Base-by-base conservation (phyloP, 2,329 filamentous ascomycete species). In the Aspergillus sp. region DNA sequence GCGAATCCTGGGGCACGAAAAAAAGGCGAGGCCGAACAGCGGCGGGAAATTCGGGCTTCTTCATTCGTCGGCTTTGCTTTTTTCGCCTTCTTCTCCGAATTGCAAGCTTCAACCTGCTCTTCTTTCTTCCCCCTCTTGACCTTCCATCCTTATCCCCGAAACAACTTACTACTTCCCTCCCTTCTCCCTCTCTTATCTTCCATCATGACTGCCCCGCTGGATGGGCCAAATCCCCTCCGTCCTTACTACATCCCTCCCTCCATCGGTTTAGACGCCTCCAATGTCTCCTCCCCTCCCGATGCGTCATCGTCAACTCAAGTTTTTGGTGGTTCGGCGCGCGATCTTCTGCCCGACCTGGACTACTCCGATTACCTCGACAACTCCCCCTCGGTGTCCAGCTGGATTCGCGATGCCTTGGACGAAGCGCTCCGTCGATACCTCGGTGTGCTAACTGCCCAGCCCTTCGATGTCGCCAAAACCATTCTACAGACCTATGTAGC, bases 401-500 rank as follows among this genome's bases (percentile, higher is more conserved):
- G 90, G 64, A 82, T 89, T 47, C 91, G 90, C 73, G 88, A 89
- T 64, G 80, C 96, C 62, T 73, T 96, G 51, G 92, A 98, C 73
- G 89, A 93, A 74, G 86, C 95, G 65, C 74, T 96, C 75, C 96
- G 93, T 88, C 94, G 95, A 73, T 99, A 99, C 79, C 90, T 89
- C 13, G 92, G 89, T 60, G 88, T 96, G 23, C 77, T 98, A 71
- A 88, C 96, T 73, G 90, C 92, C 57, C 95, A 99, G 78, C 95
- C 95, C 13, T 98, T 99, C 75, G 95, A 98, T 81, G 93, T 97
- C 60, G 92, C 94, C 71, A 98, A 97, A 83, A 95, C 89, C 13
- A 86, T 98, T 58, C 80, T 99, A 68, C 95, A 99, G 78, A 87
- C 92, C 54, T 86, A 86, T 64, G 78, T 85, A 55, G 80, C 80